These are phyloP conservation scores for Aechmea fasciata DNA, from an alignment of 176 grass and related monocot species.

Conservation along the genomic window DNA sequence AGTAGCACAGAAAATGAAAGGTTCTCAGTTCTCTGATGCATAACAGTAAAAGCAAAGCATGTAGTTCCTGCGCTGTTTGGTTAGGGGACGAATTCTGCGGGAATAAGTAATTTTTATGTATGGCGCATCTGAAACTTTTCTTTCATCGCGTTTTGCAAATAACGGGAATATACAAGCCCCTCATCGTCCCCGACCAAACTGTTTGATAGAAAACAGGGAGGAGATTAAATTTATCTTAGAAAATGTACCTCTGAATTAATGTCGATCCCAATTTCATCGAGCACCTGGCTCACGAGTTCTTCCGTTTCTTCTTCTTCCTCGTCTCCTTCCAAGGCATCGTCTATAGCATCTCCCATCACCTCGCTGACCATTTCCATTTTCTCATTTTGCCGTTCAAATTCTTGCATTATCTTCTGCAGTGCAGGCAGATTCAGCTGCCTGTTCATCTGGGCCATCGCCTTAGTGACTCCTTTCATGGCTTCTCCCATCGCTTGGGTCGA, in stretches of 20 bases:
- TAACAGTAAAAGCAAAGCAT: not conserved
- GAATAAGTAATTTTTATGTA: not conserved
- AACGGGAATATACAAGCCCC: not conserved
- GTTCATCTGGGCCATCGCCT: constrained; percentile 74
- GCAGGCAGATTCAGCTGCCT: constrained; percentile 63
- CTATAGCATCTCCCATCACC: constrained; percentile 62
- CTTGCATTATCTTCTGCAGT: constrained; percentile 58
- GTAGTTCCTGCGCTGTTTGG: too few relatives aligned
- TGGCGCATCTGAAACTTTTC: not conserved
- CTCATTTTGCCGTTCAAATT: constrained; percentile 74
- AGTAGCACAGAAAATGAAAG: not conserved
- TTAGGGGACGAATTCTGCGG: not conserved
- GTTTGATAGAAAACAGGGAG: not conserved
- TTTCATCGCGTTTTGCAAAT: not conserved
- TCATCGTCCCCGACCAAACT: not conserved
- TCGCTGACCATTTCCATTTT: constrained; percentile 68
- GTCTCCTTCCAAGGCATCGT: constrained; percentile 62
- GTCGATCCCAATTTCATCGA: constrained; percentile 74
- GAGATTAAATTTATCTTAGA: not conserved
- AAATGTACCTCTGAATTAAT: constrained; percentile 55
- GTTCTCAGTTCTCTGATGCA: not conserved
- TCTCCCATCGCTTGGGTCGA: constrained; percentile 89
- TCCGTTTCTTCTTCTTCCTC: constrained; percentile 85
- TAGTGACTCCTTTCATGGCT: constrained; percentile 78
- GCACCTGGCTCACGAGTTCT: constrained; percentile 68